phyloP scores from a whole-genome alignment of 306 rosid species.

The Comarum palustre region DNA sequence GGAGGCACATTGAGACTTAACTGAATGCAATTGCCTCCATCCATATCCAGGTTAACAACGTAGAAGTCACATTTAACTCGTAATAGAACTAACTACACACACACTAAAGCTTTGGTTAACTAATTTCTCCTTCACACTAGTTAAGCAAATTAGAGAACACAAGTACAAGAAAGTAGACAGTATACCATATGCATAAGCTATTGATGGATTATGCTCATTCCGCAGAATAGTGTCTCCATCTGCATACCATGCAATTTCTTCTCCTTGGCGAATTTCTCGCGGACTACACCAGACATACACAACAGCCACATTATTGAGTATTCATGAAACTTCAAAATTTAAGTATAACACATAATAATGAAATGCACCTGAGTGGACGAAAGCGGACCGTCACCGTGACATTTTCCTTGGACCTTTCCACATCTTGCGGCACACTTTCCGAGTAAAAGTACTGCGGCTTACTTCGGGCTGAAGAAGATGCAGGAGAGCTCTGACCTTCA shows the following conservation, averaged over 20 bases:
- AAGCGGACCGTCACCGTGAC: constrained; percentile 94
- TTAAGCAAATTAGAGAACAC: neutral
- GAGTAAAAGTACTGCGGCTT: constrained; percentile 62
- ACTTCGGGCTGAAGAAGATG: constrained; percentile 85
- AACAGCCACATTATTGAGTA: constrained; percentile 16
- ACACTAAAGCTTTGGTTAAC: constrained; percentile 2
- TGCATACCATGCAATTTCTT: constrained; percentile 99
- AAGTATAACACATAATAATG: neutral
- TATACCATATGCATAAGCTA: constrained; percentile 93
- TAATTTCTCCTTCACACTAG: neutral
- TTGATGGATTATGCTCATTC: constrained; percentile 83
- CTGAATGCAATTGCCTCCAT: neutral
- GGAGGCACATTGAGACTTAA: neutral
- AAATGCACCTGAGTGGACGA: constrained; percentile 81
- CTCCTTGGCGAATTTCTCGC: constrained; percentile 94
- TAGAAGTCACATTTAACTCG: neutral
- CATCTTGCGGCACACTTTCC: constrained; percentile 47
- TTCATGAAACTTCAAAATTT: constrained; percentile 8
- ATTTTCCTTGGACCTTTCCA: constrained; percentile 66
- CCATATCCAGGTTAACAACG: neutral
- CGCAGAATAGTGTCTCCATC: constrained; percentile 92
- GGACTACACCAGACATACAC: constrained; percentile 43
- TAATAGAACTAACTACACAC: neutral
- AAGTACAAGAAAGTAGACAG: constrained; percentile 17
- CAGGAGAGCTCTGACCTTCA: constrained; percentile 80